phyloP scores from a whole-genome alignment of 73 alveolate species.

The Symbiodinium natans region DNA sequence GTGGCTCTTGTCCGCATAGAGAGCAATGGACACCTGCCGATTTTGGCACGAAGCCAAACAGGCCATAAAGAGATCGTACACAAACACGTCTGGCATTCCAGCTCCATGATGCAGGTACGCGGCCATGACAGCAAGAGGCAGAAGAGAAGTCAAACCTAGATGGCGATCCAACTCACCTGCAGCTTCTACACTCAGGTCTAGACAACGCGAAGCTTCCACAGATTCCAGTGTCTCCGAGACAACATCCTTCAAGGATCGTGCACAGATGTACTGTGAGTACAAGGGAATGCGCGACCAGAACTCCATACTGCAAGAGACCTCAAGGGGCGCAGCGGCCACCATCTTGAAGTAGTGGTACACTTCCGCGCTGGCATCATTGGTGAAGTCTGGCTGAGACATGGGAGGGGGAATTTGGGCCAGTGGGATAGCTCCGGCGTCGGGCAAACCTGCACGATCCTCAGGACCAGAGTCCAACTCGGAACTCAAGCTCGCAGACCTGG shows the following conservation, averaged over 20 bases:
- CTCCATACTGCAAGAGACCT: neutral
- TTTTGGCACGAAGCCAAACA: slow-evolving; percentile 44
- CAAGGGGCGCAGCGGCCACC: neutral
- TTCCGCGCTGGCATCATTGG: neutral
- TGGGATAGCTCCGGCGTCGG: too few species aligned
- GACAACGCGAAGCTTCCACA: neutral
- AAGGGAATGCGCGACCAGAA: neutral
- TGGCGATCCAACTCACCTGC: neutral
- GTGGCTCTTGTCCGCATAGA: neutral
- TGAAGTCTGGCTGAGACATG: neutral
- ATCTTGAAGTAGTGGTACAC: slow-evolving; percentile 3
- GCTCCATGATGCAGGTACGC: neutral
- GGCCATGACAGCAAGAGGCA: neutral
- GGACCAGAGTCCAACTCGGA: too few species aligned
- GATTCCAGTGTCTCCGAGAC: neutral
- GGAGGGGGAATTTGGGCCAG: neutral
- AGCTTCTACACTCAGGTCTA: neutral
- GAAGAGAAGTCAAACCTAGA: neutral
- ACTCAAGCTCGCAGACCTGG: too few species aligned
- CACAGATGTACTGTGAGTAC: neutral
- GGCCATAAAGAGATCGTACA: slow-evolving; percentile 11
- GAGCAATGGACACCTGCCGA: neutral
- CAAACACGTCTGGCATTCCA: neutral
- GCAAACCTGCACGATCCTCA: too few species aligned
- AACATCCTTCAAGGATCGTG: neutral